phyloP scores from a whole-genome alignment of 495 filamentous ascomycete genomes.

The Podospora comata region DNA sequence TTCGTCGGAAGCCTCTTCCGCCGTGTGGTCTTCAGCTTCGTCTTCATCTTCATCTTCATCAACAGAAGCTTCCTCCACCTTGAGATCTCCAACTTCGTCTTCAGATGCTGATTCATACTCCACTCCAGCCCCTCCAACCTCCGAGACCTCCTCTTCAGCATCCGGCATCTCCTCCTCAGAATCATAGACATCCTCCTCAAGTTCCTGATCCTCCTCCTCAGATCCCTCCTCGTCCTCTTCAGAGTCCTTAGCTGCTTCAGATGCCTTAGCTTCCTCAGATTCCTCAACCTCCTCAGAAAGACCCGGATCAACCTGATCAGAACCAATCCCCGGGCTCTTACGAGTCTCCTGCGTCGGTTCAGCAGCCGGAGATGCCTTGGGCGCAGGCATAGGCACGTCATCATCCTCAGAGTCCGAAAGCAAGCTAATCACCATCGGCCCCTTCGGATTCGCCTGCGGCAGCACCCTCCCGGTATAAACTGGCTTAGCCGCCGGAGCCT shows the following conservation, averaged over 20 bases:
- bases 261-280: not conserved
- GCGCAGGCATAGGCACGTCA: slow-evolving; percentile 8
- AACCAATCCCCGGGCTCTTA: not conserved
- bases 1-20: slow-evolving; percentile 22
- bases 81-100: slow-evolving; percentile 11
- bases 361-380: not conserved
- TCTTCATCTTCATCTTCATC: slow-evolving; percentile 28
- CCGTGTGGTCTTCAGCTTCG: slow-evolving; percentile 20
- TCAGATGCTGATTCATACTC: not conserved
- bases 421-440: slow-evolving; percentile 38
- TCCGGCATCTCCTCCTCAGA: not conserved
- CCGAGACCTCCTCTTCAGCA: not conserved
- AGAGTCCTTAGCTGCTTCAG: not conserved
- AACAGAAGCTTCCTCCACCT: slow-evolving; percentile 1
- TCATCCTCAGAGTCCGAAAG: slow-evolving; percentile 43
- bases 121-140: not conserved
- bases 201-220: not conserved
- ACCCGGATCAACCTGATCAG: not conserved
- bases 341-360: not conserved
- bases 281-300: not conserved
- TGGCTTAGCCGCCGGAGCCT: not conserved
- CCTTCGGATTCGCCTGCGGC: slow-evolving; percentile 7
- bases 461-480: not conserved
- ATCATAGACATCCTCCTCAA: not conserved
- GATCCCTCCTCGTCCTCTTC: not conserved